These are phyloP conservation scores for Pseudocercospora vitis DNA, from an alignment of 2,329 filamentous ascomycete genomes.

Conservation along the genomic window DNA sequence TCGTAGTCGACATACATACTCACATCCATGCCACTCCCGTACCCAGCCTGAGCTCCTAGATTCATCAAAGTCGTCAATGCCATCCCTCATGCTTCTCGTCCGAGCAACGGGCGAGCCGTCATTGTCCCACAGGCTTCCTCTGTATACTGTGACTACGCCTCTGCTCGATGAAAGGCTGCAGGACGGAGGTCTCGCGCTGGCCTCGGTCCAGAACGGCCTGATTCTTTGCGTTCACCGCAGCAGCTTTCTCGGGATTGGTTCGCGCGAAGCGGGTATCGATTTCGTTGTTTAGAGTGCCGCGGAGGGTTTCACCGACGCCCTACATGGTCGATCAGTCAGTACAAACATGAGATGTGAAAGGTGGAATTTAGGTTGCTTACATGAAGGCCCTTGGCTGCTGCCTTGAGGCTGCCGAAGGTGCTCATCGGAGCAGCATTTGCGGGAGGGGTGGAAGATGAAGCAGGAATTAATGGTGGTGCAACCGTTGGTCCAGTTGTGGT, in stretches of 20 bases:
- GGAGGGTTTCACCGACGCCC: constrained; percentile 38
- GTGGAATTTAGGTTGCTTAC: constrained; percentile 22
- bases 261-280: constrained; percentile 33
- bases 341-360: not conserved
- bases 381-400: constrained; percentile 35
- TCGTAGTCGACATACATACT: too few species aligned
- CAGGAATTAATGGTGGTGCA: not conserved
- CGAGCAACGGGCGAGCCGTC: too few species aligned
- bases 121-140: not conserved
- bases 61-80: too few species aligned
- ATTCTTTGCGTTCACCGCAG: constrained; percentile 33
- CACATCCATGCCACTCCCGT: too few species aligned
- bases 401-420: constrained; percentile 31
- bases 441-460: constrained; percentile 7
- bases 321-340: too few species aligned
- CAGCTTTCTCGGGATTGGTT: constrained; percentile 32
- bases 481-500: not conserved
- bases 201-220: constrained; percentile 30
- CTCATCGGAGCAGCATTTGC: constrained; percentile 8
- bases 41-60: too few species aligned
- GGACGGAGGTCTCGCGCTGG: constrained; percentile 29
- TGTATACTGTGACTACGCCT: not conserved
- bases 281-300: constrained; percentile 37
- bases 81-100: too few species aligned
- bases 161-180: constrained; percentile 20